Evolutionary conservation across 2,329 filamentous ascomycete species (phyloP).

Genomic region (Aspergillus sp.): DNA sequence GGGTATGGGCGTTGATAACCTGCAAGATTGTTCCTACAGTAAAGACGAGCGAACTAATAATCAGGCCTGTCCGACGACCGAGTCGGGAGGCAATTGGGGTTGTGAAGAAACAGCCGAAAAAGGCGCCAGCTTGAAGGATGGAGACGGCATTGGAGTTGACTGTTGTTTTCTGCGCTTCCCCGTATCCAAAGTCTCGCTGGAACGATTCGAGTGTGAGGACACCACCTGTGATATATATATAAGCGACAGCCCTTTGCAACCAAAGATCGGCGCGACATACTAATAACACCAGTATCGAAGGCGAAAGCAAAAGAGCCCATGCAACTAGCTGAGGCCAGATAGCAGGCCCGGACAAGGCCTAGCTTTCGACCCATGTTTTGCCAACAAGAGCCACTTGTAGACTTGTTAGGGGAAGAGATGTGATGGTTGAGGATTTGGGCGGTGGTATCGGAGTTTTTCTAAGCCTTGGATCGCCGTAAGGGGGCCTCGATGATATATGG

Average conservation of each 20-base stretch:
- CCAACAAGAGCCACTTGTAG: not conserved
- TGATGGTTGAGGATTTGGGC: not conserved
- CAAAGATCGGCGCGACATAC: constrained; percentile 17
- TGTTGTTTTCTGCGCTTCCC: constrained; percentile 38
- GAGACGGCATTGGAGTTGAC: constrained; percentile 50
- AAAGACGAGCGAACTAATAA: constrained; percentile 44
- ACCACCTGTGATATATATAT: constrained; percentile 33
- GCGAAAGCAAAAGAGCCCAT: constrained; percentile 42
- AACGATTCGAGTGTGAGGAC: constrained; percentile 48
- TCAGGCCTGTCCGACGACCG: constrained; percentile 47
- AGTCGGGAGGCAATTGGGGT: constrained; percentile 46
- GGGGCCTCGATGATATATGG: not conserved
- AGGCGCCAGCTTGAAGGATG: constrained; percentile 52
- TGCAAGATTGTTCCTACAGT: constrained; percentile 44
- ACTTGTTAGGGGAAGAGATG: not conserved
- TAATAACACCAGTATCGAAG: constrained; percentile 41
- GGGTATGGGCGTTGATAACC: constrained; percentile 45
- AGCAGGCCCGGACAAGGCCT: constrained; percentile 36
- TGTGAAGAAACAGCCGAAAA: constrained; percentile 52
- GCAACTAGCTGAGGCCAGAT: constrained; percentile 37
- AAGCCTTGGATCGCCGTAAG: not conserved
- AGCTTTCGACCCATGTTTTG: constrained; percentile 30
- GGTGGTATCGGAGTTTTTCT: not conserved
- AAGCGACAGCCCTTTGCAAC: not conserved
- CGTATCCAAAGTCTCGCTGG: constrained; percentile 39